Evolutionary conservation across 768 basidiomycete species (phyloP).

Genomic region (Lactifluus rugatus): DNA sequence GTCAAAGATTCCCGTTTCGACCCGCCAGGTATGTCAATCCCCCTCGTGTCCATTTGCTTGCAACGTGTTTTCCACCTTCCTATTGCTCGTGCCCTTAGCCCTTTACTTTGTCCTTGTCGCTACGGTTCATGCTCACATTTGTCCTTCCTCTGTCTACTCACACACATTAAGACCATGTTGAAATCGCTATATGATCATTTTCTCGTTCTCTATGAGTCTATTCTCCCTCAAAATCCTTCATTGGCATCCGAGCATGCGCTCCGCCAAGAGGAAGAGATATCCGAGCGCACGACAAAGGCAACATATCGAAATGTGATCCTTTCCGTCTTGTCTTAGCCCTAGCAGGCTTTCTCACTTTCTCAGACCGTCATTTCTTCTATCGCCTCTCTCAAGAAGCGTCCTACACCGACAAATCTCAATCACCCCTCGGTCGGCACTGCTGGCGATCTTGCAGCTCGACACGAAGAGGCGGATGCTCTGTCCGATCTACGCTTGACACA

Average conservation of each 20-base stretch:
- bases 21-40: slow-evolving; percentile 52
- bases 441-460: slow-evolving; percentile 46
- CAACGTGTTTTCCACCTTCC: slow-evolving; percentile 10
- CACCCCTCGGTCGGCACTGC: slow-evolving; percentile 78
- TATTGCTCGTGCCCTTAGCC: neutral
- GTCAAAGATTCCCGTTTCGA: slow-evolving; percentile 62
- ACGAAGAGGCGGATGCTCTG: slow-evolving; percentile 25
- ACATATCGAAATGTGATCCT: slow-evolving; percentile 70
- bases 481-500: slow-evolving; percentile 44
- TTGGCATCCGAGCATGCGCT: slow-evolving; percentile 73
- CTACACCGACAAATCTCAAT: slow-evolving; percentile 43
- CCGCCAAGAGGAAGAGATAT: slow-evolving; percentile 72
- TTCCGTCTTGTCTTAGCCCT: slow-evolving; percentile 16
- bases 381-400: slow-evolving; percentile 41
- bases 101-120: neutral
- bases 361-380: slow-evolving; percentile 46
- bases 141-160: neutral
- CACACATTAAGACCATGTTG: slow-evolving; percentile 49
- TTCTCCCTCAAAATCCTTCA: slow-evolving; percentile 44
- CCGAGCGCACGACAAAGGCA: slow-evolving; percentile 58
- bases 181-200: slow-evolving; percentile 70
- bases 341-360: slow-evolving; percentile 7
- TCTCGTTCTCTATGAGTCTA: slow-evolving; percentile 48
- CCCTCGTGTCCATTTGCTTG: slow-evolving; percentile 8
- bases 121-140: neutral